Base-by-base conservation (phyloP, 106 monocot genomes). In the Phalaenopsis equestris region DNA sequence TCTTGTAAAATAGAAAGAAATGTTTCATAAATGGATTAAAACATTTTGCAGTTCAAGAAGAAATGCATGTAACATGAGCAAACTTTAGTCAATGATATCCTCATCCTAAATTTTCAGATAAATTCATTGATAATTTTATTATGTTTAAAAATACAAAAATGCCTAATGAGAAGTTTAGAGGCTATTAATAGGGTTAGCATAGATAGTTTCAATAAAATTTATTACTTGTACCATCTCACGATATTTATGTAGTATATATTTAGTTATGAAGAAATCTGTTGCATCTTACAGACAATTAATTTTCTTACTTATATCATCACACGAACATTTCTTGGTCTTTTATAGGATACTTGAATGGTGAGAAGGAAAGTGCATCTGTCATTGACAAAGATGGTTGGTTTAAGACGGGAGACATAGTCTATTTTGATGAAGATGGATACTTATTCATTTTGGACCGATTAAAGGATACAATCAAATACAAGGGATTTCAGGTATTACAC, bases 381-480 rank as follows among this genome's bases (percentile, higher is more conserved):
- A 85, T 84, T 67, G 78, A 83, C 42, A 68, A 83, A 17, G 81
- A 87, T 81, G 86, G 88, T 24, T 95, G 95, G 95, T 75, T 95
- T 46, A 86, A 14, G 79, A 95, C 92, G 41, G 95, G 95, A 16
- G 95, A 95, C 77, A 77, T 95, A 48, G 90, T 84, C 23, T 84
- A 85, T 84, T 92, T 95, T 78, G 95, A 95, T 84, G 72, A 86
- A 64, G 90, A 92, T 76, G 95, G 95, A 56, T 89, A 86, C 30
- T 78, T 95, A 72, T 89, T 82, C 78, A 72, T 92, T 73, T 57
- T 90, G 76, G 95, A 90, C 36, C 90, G 95, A 52, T 75, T 95
- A 70, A 95, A 95, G 81, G 92, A 95, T 65, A 86, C 82, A 23
- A 95, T 95, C 30, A 95, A 95, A 64, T 95, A 92, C 86, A 95